Conservation (phyloP, 202 grass and related monocot genomes). For the Bolboschoenoplectus hybrid region DNA sequence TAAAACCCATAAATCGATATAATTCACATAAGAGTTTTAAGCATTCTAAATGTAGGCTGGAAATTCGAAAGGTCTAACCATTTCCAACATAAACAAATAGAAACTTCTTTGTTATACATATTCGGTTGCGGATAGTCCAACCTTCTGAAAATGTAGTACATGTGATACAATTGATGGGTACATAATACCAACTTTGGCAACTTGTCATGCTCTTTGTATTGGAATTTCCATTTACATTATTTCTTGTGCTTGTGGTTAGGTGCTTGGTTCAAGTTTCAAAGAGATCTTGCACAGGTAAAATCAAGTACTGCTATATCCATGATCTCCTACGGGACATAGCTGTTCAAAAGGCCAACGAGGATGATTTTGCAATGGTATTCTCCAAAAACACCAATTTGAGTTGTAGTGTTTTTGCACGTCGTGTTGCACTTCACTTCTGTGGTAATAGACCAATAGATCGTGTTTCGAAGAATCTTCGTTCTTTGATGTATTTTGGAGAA, state of each 20-base stretch:
- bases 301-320: neutral
- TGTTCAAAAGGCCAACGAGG: neutral
- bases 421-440: neutral
- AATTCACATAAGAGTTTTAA: neutral
- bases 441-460: neutral
- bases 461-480: neutral
- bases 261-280: conserved; percentile 23
- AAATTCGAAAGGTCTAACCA: neutral
- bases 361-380: neutral
- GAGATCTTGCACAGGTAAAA: no score
- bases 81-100: neutral
- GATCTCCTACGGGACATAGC: neutral
- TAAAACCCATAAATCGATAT: no score
- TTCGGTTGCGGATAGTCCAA: neutral
- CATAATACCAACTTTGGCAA: neutral
- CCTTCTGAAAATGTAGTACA: neutral
- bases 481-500: conserved; percentile 1
- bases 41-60: neutral
- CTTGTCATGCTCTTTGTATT: neutral
- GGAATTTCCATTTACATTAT: neutral
- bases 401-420: neutral
- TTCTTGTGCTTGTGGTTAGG: neutral
- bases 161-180: neutral
- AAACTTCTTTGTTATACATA: neutral
- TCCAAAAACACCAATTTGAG: neutral